A percentile compares a stretch with the other conserved stretches of the same genome.
These are phyloP conservation scores for Pascua sp. DNA, from an alignment of 1,284 basidiomycete genomes.

Conservation along the genomic window DNA sequence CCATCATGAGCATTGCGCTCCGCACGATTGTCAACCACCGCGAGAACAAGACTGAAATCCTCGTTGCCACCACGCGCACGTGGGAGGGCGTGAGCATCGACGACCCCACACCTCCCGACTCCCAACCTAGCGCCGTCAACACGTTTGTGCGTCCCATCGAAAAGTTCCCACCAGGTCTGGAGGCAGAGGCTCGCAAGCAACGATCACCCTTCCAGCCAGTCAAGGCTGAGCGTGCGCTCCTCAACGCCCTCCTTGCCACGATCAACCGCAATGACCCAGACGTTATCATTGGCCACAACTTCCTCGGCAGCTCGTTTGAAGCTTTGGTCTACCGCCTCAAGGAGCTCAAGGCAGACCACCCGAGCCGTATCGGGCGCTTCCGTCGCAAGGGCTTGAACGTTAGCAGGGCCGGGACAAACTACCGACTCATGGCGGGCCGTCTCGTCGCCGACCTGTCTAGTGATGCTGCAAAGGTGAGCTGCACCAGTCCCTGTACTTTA, in stretches of 20 bases:
- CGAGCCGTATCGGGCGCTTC: conserved; percentile 92
- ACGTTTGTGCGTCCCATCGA: conserved; percentile 91
- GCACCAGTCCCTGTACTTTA: neutral
- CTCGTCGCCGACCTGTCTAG: conserved; percentile 89
- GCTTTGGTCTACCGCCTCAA: conserved; percentile 87
- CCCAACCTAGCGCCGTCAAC: conserved; percentile 73
- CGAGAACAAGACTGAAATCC: conserved; percentile 89
- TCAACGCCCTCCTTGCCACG: conserved; percentile 77
- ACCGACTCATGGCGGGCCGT: conserved; percentile 78
- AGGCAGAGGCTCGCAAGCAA: conserved; percentile 62
- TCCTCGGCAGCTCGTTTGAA: conserved; percentile 86
- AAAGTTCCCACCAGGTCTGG: conserved; percentile 82
- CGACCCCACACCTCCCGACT: conserved; percentile 81
- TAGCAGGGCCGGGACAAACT: conserved; percentile 77
- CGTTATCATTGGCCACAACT: conserved; percentile 91
- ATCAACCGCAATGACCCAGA: conserved; percentile 89
- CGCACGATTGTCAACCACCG: conserved; percentile 93
- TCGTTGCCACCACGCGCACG: conserved; percentile 76
- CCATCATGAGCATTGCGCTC: conserved; percentile 80
- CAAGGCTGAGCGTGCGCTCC: conserved; percentile 77
- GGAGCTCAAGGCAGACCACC: conserved; percentile 84
- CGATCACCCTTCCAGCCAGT: conserved; percentile 71
- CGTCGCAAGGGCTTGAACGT: conserved; percentile 67
- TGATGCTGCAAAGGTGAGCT: conserved; percentile 80
- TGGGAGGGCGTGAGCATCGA: conserved; percentile 90